phyloP scores from a whole-genome alignment of 2,329 filamentous ascomycete genomes.

The Tolypocladium tropicale region DNA sequence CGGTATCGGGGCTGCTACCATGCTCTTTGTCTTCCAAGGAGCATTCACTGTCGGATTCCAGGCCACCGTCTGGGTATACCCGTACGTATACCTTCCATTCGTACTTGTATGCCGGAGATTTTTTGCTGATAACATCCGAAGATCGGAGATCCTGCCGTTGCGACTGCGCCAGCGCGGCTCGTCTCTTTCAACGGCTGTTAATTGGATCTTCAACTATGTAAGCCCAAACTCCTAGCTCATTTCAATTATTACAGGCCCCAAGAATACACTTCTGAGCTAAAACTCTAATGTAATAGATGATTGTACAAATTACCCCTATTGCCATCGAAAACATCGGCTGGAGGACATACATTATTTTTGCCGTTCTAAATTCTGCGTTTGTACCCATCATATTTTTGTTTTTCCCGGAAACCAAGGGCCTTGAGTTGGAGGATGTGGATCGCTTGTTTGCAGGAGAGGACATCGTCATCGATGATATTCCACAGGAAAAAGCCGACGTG shows the following conservation, averaged over 20 bases:
- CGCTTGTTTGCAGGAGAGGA: conserved; percentile 11
- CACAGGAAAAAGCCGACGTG: background rate
- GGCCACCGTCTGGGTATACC: conserved; percentile 23
- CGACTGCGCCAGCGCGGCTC: conserved; percentile 19
- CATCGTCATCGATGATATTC: conserved; percentile 8
- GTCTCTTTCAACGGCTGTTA: conserved; percentile 20
- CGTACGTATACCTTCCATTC: conserved; percentile 7
- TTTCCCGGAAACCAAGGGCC: conserved; percentile 18
- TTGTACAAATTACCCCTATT: conserved; percentile 9
- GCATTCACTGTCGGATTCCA: conserved; percentile 29
- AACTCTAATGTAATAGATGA: background rate
- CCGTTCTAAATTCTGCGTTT: conserved; percentile 15
- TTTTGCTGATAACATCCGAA: background rate
- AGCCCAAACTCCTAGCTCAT: conserved; percentile 6
- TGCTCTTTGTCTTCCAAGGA: conserved; percentile 30
- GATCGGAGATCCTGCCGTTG: conserved; percentile 21
- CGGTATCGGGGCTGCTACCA: conserved; percentile 27
- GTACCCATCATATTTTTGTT: conserved; percentile 18
- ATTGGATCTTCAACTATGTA: conserved; percentile 24
- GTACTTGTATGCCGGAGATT: too few species aligned
- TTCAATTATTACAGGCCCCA: background rate
- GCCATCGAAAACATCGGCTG: conserved; percentile 13
- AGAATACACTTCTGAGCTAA: background rate
- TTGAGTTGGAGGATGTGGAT: conserved; percentile 33
- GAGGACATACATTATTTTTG: conserved; percentile 18